These are phyloP conservation scores for Collybia sordida DNA, from an alignment of 768 basidiomycete genomes.

Conservation along the genomic window DNA sequence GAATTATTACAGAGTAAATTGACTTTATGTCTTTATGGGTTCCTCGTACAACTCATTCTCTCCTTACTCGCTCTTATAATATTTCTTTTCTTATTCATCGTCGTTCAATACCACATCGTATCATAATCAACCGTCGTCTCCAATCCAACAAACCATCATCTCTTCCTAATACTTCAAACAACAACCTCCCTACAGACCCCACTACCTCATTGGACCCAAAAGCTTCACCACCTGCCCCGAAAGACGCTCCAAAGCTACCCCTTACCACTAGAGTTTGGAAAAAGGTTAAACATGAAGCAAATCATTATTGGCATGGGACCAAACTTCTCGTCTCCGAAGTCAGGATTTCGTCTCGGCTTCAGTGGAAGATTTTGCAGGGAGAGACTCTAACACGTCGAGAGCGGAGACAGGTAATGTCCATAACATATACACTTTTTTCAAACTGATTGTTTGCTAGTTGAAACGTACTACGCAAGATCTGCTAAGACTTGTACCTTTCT, in stretches of 20 bases:
- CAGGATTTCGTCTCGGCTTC: conserved; percentile 81
- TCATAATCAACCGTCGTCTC: conserved; percentile 3
- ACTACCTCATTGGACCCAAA: conserved; percentile 40
- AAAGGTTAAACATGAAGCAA: conserved; percentile 92
- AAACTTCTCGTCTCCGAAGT: conserved; percentile 95
- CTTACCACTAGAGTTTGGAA: conserved; percentile 77
- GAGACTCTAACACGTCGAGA: conserved; percentile 91
- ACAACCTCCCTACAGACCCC: no score
- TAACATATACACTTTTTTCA: neutral
- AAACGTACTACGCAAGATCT: conserved; percentile 93
- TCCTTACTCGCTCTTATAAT: conserved; percentile 40
- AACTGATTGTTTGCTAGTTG: conserved; percentile 47
- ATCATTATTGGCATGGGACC: conserved; percentile 96
- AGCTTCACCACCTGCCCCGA: conserved; percentile 46
- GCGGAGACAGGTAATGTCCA: conserved; percentile 72
- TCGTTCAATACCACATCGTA: conserved; percentile 14
- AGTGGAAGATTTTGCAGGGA: conserved; percentile 92
- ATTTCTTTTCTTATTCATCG: conserved; percentile 24
- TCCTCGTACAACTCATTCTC: conserved; percentile 50
- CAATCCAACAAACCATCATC: conserved; percentile 5
- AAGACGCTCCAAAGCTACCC: conserved; percentile 39
- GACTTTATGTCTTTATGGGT: conserved; percentile 77
- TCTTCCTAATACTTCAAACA: no score
- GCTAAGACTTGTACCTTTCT: conserved; percentile 90
- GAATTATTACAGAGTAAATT: conserved; percentile 5